These are phyloP conservation scores for Xanthoconium purpureum DNA, from an alignment of 768 basidiomycete genomes.

Conservation along the genomic window DNA sequence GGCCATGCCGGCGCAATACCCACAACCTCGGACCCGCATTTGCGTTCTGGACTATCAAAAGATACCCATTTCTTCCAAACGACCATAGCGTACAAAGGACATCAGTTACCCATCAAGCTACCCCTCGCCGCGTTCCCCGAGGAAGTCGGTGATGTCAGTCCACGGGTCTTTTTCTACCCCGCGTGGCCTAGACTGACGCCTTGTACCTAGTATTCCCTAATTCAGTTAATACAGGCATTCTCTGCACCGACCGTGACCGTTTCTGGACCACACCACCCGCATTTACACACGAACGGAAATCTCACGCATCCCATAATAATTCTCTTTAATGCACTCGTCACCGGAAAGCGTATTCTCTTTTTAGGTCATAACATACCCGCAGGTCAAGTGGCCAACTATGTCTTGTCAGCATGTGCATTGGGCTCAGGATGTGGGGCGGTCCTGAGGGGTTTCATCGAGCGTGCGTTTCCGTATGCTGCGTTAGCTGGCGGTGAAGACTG, in stretches of 20 bases:
- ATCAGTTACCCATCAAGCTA: constrained; percentile 85
- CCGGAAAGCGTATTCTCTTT: constrained; percentile 95
- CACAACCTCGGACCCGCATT: constrained; percentile 44
- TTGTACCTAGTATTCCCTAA: constrained; percentile 76
- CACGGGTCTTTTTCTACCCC: constrained; percentile 7
- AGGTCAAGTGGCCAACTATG: constrained; percentile 85
- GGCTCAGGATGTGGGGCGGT: constrained; percentile 86
- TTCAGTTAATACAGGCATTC: constrained; percentile 85
- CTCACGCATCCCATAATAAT: constrained; percentile 93
- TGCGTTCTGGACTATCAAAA: constrained; percentile 53
- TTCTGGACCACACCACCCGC: constrained; percentile 79
- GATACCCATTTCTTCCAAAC: constrained; percentile 97
- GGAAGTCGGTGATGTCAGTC: constrained; percentile 92
- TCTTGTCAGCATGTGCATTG: constrained; percentile 90
- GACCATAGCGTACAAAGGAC: constrained; percentile 75
- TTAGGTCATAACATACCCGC: constrained; percentile 88
- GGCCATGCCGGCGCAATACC: constrained; percentile 37
- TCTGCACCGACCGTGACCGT: constrained; percentile 54
- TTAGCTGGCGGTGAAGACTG: constrained; percentile 85
- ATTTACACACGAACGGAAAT: constrained; percentile 88
- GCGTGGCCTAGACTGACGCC: constrained; percentile 9
- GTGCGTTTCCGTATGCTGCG: constrained; percentile 95
- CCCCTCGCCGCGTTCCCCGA: constrained; percentile 87
- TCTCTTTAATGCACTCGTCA: constrained; percentile 93
- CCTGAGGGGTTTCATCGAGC: constrained; percentile 82